Conservation (phyloP, 2,329 filamentous ascomycete species). For the Tolypocladium guangdongense region DNA sequence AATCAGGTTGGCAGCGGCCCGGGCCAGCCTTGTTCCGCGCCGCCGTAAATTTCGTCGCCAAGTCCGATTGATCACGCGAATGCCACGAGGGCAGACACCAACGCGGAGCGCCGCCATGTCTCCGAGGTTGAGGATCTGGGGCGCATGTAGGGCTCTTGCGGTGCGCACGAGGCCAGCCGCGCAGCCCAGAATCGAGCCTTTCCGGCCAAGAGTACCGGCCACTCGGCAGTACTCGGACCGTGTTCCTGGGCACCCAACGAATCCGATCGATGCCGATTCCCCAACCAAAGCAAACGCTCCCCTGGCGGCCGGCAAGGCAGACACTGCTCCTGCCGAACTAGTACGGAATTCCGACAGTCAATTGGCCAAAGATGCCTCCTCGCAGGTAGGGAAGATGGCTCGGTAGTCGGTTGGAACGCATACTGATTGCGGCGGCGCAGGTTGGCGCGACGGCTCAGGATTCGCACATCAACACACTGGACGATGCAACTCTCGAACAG, state of each 20-base stretch:
- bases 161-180: slow-evolving; percentile 15
- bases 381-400: not conserved
- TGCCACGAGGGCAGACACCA: not conserved
- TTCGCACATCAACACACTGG: slow-evolving; percentile 14
- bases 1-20: not conserved
- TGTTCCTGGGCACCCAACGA: slow-evolving; percentile 14
- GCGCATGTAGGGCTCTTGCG: slow-evolving; percentile 22
- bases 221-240: slow-evolving; percentile 22
- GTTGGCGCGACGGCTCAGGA: not conserved
- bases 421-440: slow-evolving; percentile 3
- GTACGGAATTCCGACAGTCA: not conserved
- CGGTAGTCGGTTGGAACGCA: not conserved
- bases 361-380: not conserved
- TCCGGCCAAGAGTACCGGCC: slow-evolving; percentile 10
- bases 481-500: slow-evolving; percentile 25
- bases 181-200: slow-evolving; percentile 11
- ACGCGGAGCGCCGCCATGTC: slow-evolving; percentile 17
- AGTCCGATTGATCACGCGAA: not conserved
- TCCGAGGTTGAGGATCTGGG: slow-evolving; percentile 21
- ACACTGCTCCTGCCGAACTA: not conserved
- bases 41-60: slow-evolving; percentile 6
- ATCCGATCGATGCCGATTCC: slow-evolving; percentile 6
- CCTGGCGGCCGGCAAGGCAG: not conserved
- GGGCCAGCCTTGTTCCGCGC: slow-evolving; percentile 10
- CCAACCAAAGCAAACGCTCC: slow-evolving; percentile 4